These are phyloP conservation scores for Asterophora parasitica DNA, from an alignment of 768 basidiomycete genomes.

Conservation along the genomic window DNA sequence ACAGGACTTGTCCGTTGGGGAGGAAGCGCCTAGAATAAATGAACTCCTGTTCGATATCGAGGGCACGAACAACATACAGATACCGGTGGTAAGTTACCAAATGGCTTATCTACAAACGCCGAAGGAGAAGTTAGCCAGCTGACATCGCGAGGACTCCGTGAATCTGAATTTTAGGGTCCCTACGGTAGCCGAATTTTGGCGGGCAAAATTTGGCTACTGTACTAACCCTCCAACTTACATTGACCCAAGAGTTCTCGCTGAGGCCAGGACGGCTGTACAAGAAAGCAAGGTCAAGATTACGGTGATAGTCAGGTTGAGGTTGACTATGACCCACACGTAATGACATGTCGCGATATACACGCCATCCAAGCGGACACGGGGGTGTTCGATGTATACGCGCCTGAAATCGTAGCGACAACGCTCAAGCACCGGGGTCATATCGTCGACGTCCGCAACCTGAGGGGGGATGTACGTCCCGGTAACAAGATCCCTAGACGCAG, in stretches of 20 bases:
- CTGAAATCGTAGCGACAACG: slow-evolving; percentile 64
- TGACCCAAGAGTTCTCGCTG: slow-evolving; percentile 84
- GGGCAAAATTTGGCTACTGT: no score
- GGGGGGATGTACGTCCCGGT: slow-evolving; percentile 66
- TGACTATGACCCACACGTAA: slow-evolving; percentile 59
- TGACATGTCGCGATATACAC: slow-evolving; percentile 92
- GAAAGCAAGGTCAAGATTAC: neutral
- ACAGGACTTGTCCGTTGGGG: slow-evolving; percentile 81
- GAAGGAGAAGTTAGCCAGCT: slow-evolving; percentile 6
- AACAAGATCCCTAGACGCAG: slow-evolving; percentile 54
- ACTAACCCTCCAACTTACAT: slow-evolving; percentile 42
- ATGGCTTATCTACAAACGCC: slow-evolving; percentile 57
- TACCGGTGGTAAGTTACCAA: slow-evolving; percentile 92
- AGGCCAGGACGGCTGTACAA: slow-evolving; percentile 59
- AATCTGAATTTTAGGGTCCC: neutral
- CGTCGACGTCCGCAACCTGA: slow-evolving; percentile 54
- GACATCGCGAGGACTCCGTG: slow-evolving; percentile 1
- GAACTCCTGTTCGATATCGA: neutral
- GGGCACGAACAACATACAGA: slow-evolving; percentile 43
- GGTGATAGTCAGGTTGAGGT: slow-evolving; percentile 4
- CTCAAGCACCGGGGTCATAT: slow-evolving; percentile 44
- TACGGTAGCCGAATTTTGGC: no score
- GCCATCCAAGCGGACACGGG: slow-evolving; percentile 80
- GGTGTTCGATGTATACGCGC: slow-evolving; percentile 76
- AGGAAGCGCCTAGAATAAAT: slow-evolving; percentile 65